Base-by-base conservation (phyloP, 2,329 filamentous ascomycete species). In the Byssothecium circinans region DNA sequence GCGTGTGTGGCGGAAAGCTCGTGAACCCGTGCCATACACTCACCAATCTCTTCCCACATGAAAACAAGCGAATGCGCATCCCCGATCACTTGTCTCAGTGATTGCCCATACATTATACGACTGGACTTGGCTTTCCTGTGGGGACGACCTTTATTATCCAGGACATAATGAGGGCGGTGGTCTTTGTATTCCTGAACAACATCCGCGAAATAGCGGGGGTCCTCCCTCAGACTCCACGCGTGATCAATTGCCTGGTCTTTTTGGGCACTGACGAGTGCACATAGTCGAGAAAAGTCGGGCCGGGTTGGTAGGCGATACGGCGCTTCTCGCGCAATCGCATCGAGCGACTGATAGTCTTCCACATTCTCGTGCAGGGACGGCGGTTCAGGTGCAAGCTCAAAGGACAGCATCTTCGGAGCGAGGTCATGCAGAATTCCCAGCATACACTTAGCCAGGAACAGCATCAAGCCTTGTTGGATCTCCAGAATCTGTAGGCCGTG, bases 121-220 rank as follows among this genome's bases (percentile, higher is more conserved):
- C 17, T 22, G 14, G 17, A 30, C 30, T 18, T 32, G 20, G 32
- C 11, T 3, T 29, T 11, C 4, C 14, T 10, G 14, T 39, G 40
- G 6, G 18, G 15, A 1, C 14, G n/a, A 10, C 34, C n/a, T 37
- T 23, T 22, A 4, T 38, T 5, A 36, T 29, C 37, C 19, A 11
- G 23, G 17, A 50, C n/a, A 5, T 38, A 14, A 27, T 50, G 42
- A 7, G 8, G 57, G 0, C 73, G 65, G 55, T 83, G 80, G 12
- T 81, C 77, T 19, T 67, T 70, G 30, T 59, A 57, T 1, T 80
- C 75, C 8, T 58, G 51, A 1, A 82, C 35, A 0, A 64, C 45
- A 1, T 78, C 69, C 3, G 71, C 63, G 52, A 84, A 85, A 62
- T 83, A 84, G 0, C 65, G 65, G 0, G 82, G 81, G 57, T 86